Evolutionary conservation across 768 basidiomycete genomes (phyloP).

Genomic region (Trametes punicea): DNA sequence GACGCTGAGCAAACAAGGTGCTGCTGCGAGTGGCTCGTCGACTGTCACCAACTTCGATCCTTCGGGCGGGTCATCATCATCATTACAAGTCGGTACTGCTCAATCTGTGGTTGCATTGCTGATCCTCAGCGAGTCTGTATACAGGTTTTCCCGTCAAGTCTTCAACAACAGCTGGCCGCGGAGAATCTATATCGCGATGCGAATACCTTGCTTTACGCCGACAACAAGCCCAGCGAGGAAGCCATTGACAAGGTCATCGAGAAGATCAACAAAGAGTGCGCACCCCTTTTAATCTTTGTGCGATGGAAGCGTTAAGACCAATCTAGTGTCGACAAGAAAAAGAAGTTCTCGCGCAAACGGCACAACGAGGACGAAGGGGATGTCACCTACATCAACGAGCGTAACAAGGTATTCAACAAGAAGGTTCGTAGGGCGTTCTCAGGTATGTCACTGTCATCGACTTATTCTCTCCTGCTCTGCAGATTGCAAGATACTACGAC

Average conservation of each 20-base stretch:
- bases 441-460: not conserved
- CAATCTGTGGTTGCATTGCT: too few species aligned
- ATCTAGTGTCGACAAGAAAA: constrained; percentile 80
- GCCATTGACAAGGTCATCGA: constrained; percentile 89
- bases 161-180: constrained; percentile 64
- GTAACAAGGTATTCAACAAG: constrained; percentile 97
- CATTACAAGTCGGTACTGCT: constrained; percentile 34
- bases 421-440: constrained; percentile 50
- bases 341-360: constrained; percentile 86
- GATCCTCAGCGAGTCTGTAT: too few species aligned
- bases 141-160: constrained; percentile 50
- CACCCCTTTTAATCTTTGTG: not conserved
- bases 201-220: constrained; percentile 89
- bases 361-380: constrained; percentile 92
- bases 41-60: constrained; percentile 52
- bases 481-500: constrained; percentile 95
- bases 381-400: constrained; percentile 99
- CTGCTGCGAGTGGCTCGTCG: constrained; percentile 34
- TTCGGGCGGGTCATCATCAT: constrained; percentile 36
- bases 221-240: constrained; percentile 93
- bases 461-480: not conserved
- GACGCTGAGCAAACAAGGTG: constrained; percentile 46
- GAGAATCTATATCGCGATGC: constrained; percentile 92
- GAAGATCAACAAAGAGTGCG: constrained; percentile 93
- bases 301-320: not conserved